Evolutionary conservation across 2,329 filamentous ascomycete genomes (phyloP).

Genomic region (Hirsutella rhossiliensis): DNA sequence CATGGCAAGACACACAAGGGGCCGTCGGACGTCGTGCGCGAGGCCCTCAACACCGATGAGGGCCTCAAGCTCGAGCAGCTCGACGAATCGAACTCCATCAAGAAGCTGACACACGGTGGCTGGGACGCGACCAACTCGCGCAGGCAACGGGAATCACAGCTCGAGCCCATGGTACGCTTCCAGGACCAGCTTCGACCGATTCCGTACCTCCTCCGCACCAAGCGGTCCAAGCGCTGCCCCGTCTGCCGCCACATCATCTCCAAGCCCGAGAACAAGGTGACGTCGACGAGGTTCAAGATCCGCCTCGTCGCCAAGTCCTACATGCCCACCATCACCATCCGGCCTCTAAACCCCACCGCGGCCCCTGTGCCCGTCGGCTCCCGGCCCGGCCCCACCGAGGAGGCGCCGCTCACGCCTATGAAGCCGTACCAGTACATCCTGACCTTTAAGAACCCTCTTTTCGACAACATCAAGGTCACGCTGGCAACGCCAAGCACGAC

Average conservation of each 20-base stretch:
- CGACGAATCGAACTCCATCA: conserved; percentile 50
- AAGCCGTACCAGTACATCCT: conserved; percentile 68
- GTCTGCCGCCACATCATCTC: conserved; percentile 90
- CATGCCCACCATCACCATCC: conserved; percentile 71
- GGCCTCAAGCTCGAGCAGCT: conserved; percentile 54
- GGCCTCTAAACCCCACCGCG: conserved; percentile 38
- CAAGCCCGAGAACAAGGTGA: conserved; percentile 84
- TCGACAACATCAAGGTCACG: conserved; percentile 78
- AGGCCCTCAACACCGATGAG: conserved; percentile 59
- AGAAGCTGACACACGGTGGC: conserved; percentile 43
- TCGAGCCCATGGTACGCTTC: conserved; percentile 46
- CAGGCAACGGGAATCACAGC: conserved; percentile 35
- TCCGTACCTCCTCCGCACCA: conserved; percentile 74
- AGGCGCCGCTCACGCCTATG: conserved; percentile 38
- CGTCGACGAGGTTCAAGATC: conserved; percentile 84
- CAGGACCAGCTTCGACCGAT: conserved; percentile 67
- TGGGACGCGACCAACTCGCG: conserved; percentile 49
- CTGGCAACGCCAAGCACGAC: conserved; percentile 74
- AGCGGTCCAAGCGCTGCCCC: conserved; percentile 86
- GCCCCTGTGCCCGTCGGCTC: conserved; percentile 21
- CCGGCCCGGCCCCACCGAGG: conserved; percentile 17
- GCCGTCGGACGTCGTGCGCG: conserved; percentile 65
- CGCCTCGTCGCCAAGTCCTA: conserved; percentile 79
- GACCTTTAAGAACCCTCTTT: conserved; percentile 87
- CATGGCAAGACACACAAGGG: conserved; percentile 53